Evolutionary conservation across 148 eudicot genomes (phyloP).

Genomic region (Nepenthes mirabilis): DNA sequence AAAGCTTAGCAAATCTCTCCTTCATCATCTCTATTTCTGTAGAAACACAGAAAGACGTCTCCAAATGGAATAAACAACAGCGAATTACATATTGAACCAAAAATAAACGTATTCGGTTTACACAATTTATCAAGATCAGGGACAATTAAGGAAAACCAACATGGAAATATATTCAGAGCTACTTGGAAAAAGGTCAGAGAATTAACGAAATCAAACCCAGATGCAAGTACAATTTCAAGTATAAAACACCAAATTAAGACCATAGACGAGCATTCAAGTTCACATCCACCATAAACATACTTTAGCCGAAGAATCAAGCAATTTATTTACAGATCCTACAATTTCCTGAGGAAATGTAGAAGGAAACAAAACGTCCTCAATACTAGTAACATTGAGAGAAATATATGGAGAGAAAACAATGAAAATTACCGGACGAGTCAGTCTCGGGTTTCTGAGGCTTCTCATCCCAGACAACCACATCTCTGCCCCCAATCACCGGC

Average conservation of each 20-base stretch:
- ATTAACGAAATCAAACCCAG: no score
- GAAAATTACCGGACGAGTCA: slow-evolving; percentile 14
- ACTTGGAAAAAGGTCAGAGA: no score
- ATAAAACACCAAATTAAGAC: background rate
- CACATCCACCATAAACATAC: no score
- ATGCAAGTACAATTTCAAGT: no score
- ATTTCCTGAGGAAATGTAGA: no score
- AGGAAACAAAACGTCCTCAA: background rate
- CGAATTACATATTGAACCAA: background rate
- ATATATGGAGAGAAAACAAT: background rate
- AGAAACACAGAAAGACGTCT: background rate
- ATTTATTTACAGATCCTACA: no score
- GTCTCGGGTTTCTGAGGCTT: slow-evolving; percentile 7
- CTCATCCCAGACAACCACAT: slow-evolving; percentile 6
- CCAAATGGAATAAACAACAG: background rate
- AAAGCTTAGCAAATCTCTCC: slow-evolving; percentile 91
- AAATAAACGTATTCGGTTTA: background rate
- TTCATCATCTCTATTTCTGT: slow-evolving; percentile 88
- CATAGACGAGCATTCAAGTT: no score
- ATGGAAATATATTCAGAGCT: no score
- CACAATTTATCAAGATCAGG: no score
- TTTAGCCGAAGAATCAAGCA: no score
- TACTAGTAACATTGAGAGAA: background rate
- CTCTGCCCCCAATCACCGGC: slow-evolving; percentile 14
- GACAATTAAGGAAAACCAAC: no score